Evolutionary conservation across 176 grass and related monocot species (phyloP).

Genomic region (Leersia perrieri): DNA sequence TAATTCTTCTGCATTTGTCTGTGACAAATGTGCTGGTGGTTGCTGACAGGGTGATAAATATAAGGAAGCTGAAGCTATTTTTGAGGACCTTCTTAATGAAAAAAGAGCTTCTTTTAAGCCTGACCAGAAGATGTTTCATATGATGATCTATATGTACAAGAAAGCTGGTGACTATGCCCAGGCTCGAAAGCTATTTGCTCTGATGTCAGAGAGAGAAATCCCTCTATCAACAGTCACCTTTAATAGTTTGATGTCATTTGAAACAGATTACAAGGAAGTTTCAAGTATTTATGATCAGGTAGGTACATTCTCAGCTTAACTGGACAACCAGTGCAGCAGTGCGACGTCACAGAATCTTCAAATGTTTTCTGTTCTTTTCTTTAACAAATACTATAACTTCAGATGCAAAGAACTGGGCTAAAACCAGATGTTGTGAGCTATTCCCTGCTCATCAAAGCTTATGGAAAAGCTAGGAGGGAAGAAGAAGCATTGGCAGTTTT

Average conservation of each 20-base stretch:
- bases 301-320: conserved; percentile 56
- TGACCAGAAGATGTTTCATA: conserved; percentile 98
- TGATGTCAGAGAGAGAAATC: conserved; percentile 84
- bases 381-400: conserved; percentile 29
- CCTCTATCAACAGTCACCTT: conserved; percentile 80
- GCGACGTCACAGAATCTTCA: conserved; percentile 10
- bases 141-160: conserved; percentile 99
- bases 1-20: not conserved
- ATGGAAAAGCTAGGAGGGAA: conserved; percentile 93
- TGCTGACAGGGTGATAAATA: conserved; percentile 70
- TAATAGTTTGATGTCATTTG: conserved; percentile 95
- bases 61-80: conserved; percentile 69
- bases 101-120: conserved; percentile 75
- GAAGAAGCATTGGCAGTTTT: conserved; percentile 91
- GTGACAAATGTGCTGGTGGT: conserved; percentile 29
- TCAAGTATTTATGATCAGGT: conserved; percentile 99
- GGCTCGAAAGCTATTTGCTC: conserved; percentile 65
- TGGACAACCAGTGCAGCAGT: not conserved
- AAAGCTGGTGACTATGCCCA: conserved; percentile 74
- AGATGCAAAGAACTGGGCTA: conserved; percentile 86
- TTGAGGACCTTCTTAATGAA: conserved; percentile 75
- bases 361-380: not conserved
- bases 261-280: conserved; percentile 92
- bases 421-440: conserved; percentile 98
- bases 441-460: conserved; percentile 92